Evolutionary conservation across 169 alveolate genomes (phyloP).

Genomic region (Amoebophrya sp.): DNA sequence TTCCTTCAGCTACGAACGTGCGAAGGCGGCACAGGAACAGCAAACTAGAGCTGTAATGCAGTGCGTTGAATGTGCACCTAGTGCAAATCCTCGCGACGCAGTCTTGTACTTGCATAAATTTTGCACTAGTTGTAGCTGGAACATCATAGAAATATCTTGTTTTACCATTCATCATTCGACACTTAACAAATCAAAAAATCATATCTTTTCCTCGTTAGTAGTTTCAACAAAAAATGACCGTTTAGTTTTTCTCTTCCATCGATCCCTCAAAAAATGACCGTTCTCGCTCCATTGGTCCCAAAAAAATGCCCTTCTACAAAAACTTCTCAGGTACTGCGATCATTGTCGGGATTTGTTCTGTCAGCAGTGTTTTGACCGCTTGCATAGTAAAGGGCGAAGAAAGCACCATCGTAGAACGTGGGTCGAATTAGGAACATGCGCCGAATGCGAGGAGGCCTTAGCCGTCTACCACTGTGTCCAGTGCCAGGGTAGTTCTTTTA

Average conservation of each 20-base stretch:
- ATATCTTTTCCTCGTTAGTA: too few relatives aligned
- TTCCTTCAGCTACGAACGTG: constrained; percentile 23
- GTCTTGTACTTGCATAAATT: background rate
- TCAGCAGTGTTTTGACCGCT: constrained; percentile 47
- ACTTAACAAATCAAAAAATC: too few relatives aligned
- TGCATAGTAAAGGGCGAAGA: constrained; percentile 46
- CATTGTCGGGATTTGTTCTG: constrained; percentile 48
- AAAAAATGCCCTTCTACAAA: too few relatives aligned
- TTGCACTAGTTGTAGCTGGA: background rate
- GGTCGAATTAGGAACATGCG: constrained; percentile 50
- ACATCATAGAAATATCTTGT: background rate
- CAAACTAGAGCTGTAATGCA: background rate
- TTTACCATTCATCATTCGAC: too few relatives aligned
- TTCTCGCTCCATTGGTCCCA: background rate
- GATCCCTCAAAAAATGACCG: too few relatives aligned
- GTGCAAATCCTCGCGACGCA: background rate
- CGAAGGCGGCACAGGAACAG: constrained; percentile 8
- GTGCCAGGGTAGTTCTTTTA: constrained; percentile 25
- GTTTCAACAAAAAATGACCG: too few relatives aligned
- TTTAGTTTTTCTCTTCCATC: too few relatives aligned
- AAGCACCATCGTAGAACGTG: constrained; percentile 47
- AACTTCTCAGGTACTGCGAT: constrained; percentile 37
- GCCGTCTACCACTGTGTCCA: constrained; percentile 49
- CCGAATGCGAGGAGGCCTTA: constrained; percentile 44
- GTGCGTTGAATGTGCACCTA: background rate